Percentiles rank a stretch among this genome's conserved stretches.
Evolutionary conservation across 1,284 basidiomycete species (phyloP).

Genomic region (Cryptococcus deneoformans): DNA sequence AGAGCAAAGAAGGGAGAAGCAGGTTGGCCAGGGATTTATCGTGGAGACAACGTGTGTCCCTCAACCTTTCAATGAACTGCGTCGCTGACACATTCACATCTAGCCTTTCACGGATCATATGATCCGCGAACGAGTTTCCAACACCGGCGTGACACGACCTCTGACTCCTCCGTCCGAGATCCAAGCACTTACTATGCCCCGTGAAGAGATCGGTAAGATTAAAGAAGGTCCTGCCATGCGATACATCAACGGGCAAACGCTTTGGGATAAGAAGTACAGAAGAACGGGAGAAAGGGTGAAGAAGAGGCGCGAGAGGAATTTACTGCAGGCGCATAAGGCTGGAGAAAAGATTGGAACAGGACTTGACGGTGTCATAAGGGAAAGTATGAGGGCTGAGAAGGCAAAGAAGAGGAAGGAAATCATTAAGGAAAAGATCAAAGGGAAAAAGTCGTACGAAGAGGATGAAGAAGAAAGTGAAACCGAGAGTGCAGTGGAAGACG

Average conservation of each 20-base stretch:
- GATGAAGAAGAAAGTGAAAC: constrained; percentile 6
- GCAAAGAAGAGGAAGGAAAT: neutral
- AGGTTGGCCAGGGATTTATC: constrained; percentile 64
- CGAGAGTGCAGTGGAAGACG: constrained; percentile 9
- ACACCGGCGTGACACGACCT: constrained; percentile 69
- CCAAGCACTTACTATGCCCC: constrained; percentile 60
- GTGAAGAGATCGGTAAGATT: constrained; percentile 57
- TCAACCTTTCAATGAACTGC: neutral
- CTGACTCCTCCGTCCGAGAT: constrained; percentile 71
- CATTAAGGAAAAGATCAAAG: constrained; percentile 3
- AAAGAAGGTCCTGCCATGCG: constrained; percentile 52
- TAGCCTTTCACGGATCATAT: constrained; percentile 54
- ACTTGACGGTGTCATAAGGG: constrained; percentile 5
- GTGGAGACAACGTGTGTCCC: constrained; percentile 53
- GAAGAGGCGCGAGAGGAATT: constrained; percentile 40
- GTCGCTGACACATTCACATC: neutral
- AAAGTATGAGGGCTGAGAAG: constrained; percentile 16
- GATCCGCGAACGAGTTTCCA: constrained; percentile 85
- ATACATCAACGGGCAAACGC: constrained; percentile 46
- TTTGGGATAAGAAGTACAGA: constrained; percentile 47
- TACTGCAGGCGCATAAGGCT: constrained; percentile 37
- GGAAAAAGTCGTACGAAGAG: neutral
- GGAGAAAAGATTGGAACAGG: constrained; percentile 16
- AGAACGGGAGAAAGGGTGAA: constrained; percentile 33
- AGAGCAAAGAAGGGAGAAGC: constrained; percentile 54